A percentile compares a stretch with the other conserved stretches of the same genome.
Evolutionary conservation across 2,329 filamentous ascomycete species (phyloP).

Genomic region (Sporothrix euskadiensis): DNA sequence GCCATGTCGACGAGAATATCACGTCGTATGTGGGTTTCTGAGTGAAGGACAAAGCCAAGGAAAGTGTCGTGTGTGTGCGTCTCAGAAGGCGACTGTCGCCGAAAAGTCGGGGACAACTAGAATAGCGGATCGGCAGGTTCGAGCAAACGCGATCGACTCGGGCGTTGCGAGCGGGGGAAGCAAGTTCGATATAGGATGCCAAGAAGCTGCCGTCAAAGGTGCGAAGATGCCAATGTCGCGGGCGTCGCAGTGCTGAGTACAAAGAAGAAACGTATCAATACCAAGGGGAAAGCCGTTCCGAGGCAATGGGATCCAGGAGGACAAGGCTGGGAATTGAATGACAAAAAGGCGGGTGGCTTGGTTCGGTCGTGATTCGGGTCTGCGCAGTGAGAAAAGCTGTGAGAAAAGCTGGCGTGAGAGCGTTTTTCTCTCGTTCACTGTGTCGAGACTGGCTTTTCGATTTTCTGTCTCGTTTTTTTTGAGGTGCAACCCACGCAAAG

Average conservation of each 20-base stretch:
- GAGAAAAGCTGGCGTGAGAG: not conserved
- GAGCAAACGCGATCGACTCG: constrained; percentile 4
- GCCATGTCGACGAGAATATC: constrained; percentile 23
- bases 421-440: constrained; percentile 2
- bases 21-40: no score
- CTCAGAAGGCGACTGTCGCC: not conserved
- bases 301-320: constrained; percentile 2
- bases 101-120: not conserved
- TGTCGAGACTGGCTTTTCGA: not conserved
- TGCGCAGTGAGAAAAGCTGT: constrained; percentile 5
- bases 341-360: constrained; percentile 4
- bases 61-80: not conserved
- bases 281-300: not conserved
- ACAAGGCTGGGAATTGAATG: not conserved
- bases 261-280: not conserved
- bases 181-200: not conserved
- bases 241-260: not conserved
- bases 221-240: not conserved
- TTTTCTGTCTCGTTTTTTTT: not conserved
- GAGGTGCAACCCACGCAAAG: constrained; percentile 25
- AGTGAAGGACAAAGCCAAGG: not conserved
- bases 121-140: not conserved
- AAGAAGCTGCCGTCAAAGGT: not conserved
- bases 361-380: not conserved
- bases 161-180: constrained; percentile 8